Base-by-base conservation (phyloP, 768 basidiomycete genomes). In the Glaciozyma antarctica region DNA sequence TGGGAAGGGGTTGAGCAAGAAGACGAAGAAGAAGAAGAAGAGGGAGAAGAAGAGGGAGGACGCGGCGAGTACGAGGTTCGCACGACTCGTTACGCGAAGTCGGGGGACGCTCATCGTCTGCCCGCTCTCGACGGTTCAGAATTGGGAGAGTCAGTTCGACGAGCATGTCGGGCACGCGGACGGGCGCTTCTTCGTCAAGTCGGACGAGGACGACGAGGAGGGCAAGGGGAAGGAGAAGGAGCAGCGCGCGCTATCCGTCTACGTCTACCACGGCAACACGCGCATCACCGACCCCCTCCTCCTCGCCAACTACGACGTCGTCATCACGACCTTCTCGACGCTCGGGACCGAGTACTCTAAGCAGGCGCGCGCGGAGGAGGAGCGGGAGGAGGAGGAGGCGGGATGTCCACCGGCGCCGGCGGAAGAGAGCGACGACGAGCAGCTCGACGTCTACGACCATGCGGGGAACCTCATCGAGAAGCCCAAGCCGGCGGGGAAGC, bases 101-200 rank as follows among this genome's bases (percentile, higher is more conserved):
- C 84, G 91, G 43, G 95, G 88, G 24, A 97, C 95, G 9, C 79
- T 99, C n/a, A 90, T 99, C 72, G 83, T 99, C 34, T 98, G 95
- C 73, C 95, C 95, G 10, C 81, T 99, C 45, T 92, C 90, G 16
- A 99, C 95, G 8, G 91, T 99, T 3, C 85, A 89, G 56, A 98
- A 98, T 74, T 99, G 95, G 95, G 95, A 99, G 78, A 90, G 94
- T 63, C 95, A 99, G 77, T 90, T 99, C 74, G 84, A 87, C 64
- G 95, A 99, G 75, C 95, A 99, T 48, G 60, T 53, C 24, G 57
- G 62, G 45, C 60, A 64, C 45, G 61, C 45, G 10, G 52, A 54
- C 16, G 30, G 30, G 28, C 22, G 10, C 7, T 41, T 41, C 38
- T 41, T 41, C 13, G 8, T 24, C 47, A 22, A 21, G 47, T 2